Percentiles rank a stretch among this genome's conserved stretches.
Evolutionary conservation across 768 basidiomycete species (phyloP).

Genomic region (Boletus sp.): DNA sequence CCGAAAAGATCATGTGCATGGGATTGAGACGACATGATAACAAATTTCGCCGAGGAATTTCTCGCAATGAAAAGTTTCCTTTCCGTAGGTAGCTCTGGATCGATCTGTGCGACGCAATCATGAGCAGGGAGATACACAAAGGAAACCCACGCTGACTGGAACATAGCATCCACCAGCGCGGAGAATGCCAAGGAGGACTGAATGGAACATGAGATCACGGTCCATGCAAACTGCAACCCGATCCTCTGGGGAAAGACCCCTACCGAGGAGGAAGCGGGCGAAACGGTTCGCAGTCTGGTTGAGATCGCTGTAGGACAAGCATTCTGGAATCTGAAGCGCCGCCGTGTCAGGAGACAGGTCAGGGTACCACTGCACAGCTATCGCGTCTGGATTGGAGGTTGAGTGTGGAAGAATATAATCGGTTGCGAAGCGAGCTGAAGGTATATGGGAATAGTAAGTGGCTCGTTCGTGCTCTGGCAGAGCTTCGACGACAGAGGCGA

Average conservation of each 20-base stretch:
- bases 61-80: conserved; percentile 43
- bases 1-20: conserved; percentile 14
- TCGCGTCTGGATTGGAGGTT: conserved; percentile 9
- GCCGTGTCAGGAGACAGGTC: conserved; percentile 2
- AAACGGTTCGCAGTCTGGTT: conserved; percentile 38
- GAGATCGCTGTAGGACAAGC: conserved; percentile 34
- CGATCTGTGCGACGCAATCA: conserved; percentile 36
- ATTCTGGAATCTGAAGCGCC: conserved; percentile 1
- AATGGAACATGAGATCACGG: conserved; percentile 41
- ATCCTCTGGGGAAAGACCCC: conserved; percentile 37
- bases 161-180: conserved; percentile 52
- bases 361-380: conserved; percentile 25
- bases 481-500: conserved; percentile 19
- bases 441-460: conserved; percentile 16
- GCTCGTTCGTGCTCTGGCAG: conserved; percentile 7
- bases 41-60: conserved; percentile 41
- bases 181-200: conserved; percentile 42
- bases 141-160: conserved; percentile 35
- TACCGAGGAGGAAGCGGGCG: conserved; percentile 39
- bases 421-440: conserved; percentile 19
- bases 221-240: conserved; percentile 45
- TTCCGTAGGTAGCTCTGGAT: conserved; percentile 46
- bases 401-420: conserved; percentile 24
- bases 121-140: background rate
- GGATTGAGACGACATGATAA: conserved; percentile 33